phyloP scores from a whole-genome alignment of 441 rosid genomes.

The Melastoma candidum region DNA sequence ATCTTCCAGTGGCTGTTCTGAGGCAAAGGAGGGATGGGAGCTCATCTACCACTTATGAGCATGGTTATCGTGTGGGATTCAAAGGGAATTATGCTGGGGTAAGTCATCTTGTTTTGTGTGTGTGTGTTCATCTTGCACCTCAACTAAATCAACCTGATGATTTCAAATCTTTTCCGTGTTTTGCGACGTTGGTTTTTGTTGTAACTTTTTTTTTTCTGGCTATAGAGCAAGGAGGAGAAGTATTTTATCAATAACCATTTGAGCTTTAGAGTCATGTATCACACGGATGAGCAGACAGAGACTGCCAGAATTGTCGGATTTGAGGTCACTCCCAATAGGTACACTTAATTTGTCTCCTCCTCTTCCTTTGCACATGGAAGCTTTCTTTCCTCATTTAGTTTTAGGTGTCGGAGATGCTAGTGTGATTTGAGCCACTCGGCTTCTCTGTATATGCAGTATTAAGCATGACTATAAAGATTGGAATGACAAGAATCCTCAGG shows the following conservation, averaged over 20 bases:
- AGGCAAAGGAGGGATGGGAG: slow-evolving; percentile 86
- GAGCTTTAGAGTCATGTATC: slow-evolving; percentile 90
- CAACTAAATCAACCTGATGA: neutral
- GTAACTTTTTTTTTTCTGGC: slow-evolving; percentile 10
- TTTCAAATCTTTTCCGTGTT: slow-evolving; percentile 4
- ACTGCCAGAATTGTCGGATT: slow-evolving; percentile 90
- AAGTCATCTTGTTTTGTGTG: slow-evolving; percentile 10
- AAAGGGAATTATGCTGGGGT: slow-evolving; percentile 94
- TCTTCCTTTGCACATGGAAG: neutral
- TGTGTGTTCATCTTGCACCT: too few species aligned
- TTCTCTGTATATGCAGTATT: slow-evolving; percentile 39
- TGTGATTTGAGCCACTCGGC: slow-evolving; percentile 10
- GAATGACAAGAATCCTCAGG: slow-evolving; percentile 69
- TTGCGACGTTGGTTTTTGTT: neutral
- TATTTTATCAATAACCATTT: slow-evolving; percentile 88
- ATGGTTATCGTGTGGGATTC: slow-evolving; percentile 90
- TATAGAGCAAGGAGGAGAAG: slow-evolving; percentile 93
- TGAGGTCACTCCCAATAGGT: slow-evolving; percentile 93
- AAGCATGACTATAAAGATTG: slow-evolving; percentile 86
- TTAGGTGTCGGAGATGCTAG: neutral
- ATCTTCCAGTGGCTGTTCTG: slow-evolving; percentile 93
- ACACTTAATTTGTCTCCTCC: neutral
- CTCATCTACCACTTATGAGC: slow-evolving; percentile 74
- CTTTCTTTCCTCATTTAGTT: neutral
- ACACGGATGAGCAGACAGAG: slow-evolving; percentile 64